Evolutionary conservation across 2,329 filamentous ascomycete genomes (phyloP), one percentile per base, ranked within the genome.

Genomic region (Cercospora zeae-maydis): DNA sequence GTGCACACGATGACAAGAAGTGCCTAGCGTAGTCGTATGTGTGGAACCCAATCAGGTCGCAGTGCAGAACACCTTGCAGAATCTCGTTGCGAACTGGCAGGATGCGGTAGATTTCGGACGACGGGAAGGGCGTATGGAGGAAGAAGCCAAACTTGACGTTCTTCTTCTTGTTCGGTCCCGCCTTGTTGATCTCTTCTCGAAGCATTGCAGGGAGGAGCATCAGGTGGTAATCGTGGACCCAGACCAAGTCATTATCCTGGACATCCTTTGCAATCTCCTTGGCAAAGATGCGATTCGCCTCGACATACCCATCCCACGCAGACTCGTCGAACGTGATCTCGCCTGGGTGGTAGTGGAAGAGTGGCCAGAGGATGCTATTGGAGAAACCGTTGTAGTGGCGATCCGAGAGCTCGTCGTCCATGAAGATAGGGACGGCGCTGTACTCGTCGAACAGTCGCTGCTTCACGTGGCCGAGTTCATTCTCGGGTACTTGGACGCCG

Each of bases 81-180:
- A 98, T 87, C 72, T 92, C 88, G 75, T 96, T 92, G 66, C 95
- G 87, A 31, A 98, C 93, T 0, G 95, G 95, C 8, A 98, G 82
- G 68, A 98, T 97, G 67, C 95, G 87, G 79, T 97, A 98, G 73
- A 98, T 96, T 78, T 98, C 93, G 71, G 91, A 96, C 75, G 91
- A 96, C 11, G 95, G 95, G 79, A 98, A 99, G 0, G 95, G 93
- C 0, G 95, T 98, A 77, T 99, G 95, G 36, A 98, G 81, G 83
- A 98, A 99, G 84, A 98, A 98, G 69, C 93, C 95, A 71, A 99
- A 95, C 82, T 96, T 96, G 78, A 98, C 88, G 70, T 97, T 96
- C 80, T 93, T 91, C 21, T 70, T 68, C 80, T 89, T 92, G 65
- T 83, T 84, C 66, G 86, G 78, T 62, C 89, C 90, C 19, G 62